phyloP scores from a whole-genome alignment of 208 protist species.

The Trypanosoma platydactyli region DNA sequence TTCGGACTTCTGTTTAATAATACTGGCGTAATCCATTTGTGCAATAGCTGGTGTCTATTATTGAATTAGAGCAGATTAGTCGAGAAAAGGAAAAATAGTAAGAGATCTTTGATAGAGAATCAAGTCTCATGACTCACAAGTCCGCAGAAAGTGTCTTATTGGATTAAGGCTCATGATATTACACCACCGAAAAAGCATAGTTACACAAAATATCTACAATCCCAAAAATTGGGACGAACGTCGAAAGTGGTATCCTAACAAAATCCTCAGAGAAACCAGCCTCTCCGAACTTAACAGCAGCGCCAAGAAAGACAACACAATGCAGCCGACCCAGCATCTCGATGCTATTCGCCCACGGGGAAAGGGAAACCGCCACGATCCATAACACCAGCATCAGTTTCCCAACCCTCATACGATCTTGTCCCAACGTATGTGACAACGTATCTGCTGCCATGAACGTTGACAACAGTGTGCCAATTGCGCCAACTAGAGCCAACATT shows the following conservation, averaged over 20 bases:
- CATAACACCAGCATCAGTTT: constrained; percentile 23
- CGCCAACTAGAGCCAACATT: constrained; percentile 32
- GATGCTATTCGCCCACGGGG: constrained; percentile 19
- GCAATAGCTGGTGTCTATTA: neutral
- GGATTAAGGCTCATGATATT: neutral
- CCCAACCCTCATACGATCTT: constrained; percentile 2
- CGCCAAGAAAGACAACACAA: constrained; percentile 18
- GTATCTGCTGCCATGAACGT: constrained; percentile 79
- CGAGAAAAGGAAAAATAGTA: neutral
- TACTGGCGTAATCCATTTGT: constrained; percentile 38
- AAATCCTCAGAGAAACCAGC: constrained; percentile 39
- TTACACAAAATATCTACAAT: constrained; percentile 39
- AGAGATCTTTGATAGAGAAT: too few species aligned
- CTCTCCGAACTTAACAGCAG: constrained; percentile 17
- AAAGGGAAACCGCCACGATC: constrained; percentile 16
- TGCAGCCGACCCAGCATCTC: constrained; percentile 22
- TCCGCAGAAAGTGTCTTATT: neutral
- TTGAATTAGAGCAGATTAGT: neutral
- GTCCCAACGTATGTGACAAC: constrained; percentile 34
- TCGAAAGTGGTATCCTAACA: constrained; percentile 44
- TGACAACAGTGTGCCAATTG: constrained; percentile 49
- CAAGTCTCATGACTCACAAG: neutral
- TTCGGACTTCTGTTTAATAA: constrained; percentile 82
- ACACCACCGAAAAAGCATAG: constrained; percentile 18
- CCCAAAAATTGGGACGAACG: constrained; percentile 53